These are phyloP conservation scores for Penicillium sp. DNA, from an alignment of 2,329 filamentous ascomycete species.

Conservation along the genomic window DNA sequence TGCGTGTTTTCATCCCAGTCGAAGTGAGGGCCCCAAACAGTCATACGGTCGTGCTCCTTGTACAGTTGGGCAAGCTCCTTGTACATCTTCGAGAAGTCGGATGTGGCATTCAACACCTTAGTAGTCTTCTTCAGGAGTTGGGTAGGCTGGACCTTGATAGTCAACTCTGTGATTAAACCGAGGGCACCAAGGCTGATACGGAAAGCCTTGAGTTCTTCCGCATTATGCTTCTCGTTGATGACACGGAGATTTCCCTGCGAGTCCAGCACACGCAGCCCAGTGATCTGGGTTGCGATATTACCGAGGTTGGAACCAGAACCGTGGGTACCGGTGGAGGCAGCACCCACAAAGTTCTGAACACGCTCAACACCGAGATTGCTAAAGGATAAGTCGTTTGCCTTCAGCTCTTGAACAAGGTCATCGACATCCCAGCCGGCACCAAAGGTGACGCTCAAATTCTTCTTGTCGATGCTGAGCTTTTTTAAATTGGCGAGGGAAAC, in stretches of 20 bases:
- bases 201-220: slow-evolving; percentile 25
- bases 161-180: slow-evolving; percentile 25
- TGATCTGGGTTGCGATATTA: slow-evolving; percentile 22
- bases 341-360: slow-evolving; percentile 27
- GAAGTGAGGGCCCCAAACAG: slow-evolving; percentile 22
- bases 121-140: slow-evolving; percentile 17
- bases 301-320: slow-evolving; percentile 16
- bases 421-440: slow-evolving; percentile 27
- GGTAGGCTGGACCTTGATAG: slow-evolving; percentile 21
- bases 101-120: slow-evolving; percentile 17
- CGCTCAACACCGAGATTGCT: slow-evolving; percentile 21
- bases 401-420: slow-evolving; percentile 20
- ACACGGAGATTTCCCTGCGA: slow-evolving; percentile 16
- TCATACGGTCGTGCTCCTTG: slow-evolving; percentile 21
- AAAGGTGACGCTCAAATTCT: slow-evolving; percentile 22
- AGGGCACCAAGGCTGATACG: slow-evolving; percentile 23
- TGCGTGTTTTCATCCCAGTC: slow-evolving; percentile 19
- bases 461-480: slow-evolving; percentile 16
- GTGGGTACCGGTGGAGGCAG: slow-evolving; percentile 24
- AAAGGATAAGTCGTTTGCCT: slow-evolving; percentile 18
- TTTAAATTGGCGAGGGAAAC: slow-evolving; percentile 22
- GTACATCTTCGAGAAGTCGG: slow-evolving; percentile 17
- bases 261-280: slow-evolving; percentile 23
- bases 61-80: slow-evolving; percentile 13
- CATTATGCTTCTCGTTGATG: slow-evolving; percentile 12